phyloP scores from a whole-genome alignment of 805 yeast species.

The Kazachstania psychrophila region DNA sequence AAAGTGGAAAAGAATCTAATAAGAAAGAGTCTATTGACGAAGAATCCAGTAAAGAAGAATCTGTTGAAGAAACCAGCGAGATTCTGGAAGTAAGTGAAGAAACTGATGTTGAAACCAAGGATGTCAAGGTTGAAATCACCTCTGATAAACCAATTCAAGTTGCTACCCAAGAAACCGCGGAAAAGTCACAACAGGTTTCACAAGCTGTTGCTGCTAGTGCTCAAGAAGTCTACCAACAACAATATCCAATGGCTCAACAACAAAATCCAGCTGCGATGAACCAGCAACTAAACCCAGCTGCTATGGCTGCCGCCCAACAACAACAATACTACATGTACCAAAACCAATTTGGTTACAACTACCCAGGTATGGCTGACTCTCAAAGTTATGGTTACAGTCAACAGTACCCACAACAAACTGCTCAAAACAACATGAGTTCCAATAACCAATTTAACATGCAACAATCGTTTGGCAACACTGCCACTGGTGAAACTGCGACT shows the following conservation, averaged over 20 bases:
- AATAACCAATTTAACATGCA: constrained; percentile 19
- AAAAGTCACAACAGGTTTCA: neutral
- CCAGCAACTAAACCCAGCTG: constrained; percentile 18
- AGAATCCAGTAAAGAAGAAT: constrained; percentile 7
- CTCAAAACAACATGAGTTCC: constrained; percentile 10
- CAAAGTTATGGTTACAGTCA: constrained; percentile 26
- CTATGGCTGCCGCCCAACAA: constrained; percentile 25
- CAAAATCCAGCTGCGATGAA: constrained; percentile 11
- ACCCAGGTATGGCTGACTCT: constrained; percentile 29
- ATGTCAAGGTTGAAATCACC: constrained; percentile 6
- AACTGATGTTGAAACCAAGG: constrained; percentile 1
- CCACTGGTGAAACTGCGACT: constrained; percentile 10
- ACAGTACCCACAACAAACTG: constrained; percentile 18
- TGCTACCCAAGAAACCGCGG: constrained; percentile 19
- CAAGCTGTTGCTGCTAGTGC: neutral
- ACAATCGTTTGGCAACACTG: constrained; percentile 16
- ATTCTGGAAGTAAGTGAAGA: constrained; percentile 4
- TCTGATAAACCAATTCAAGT: constrained; percentile 5
- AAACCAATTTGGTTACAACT: constrained; percentile 28
- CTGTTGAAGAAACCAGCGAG: constrained; percentile 3
- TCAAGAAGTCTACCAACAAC: too few species aligned
- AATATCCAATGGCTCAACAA: constrained; percentile 13
- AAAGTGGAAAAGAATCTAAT: constrained; percentile 2
- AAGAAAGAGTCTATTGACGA: constrained; percentile 5
- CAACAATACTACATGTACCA: constrained; percentile 31